Conservation (phyloP, 768 basidiomycete species). For the Sarcodon aspratus region DNA sequence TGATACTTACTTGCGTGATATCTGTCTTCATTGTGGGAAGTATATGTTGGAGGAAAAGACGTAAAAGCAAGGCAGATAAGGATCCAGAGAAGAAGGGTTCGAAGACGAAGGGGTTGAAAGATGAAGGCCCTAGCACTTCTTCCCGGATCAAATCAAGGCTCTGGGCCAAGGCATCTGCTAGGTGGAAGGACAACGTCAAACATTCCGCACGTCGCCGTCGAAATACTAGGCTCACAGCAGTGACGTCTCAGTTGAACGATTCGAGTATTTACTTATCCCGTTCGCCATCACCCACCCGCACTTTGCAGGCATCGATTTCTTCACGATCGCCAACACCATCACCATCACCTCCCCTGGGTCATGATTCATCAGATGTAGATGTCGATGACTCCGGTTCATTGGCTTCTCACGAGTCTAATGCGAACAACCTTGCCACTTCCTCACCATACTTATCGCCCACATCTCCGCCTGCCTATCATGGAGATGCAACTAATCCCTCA, state of each 20-base stretch:
- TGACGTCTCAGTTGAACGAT: not conserved
- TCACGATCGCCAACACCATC: slow-evolving; percentile 33
- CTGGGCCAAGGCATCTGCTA: slow-evolving; percentile 54
- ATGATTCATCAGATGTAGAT: not conserved
- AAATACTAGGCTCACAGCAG: slow-evolving; percentile 5
- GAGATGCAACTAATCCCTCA: not conserved
- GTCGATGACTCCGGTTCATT: not conserved
- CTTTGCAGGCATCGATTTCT: slow-evolving; percentile 12
- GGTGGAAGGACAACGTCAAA: slow-evolving; percentile 58
- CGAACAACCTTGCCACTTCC: not conserved
- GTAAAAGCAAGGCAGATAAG: slow-evolving; percentile 20
- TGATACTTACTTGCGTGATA: slow-evolving; percentile 52
- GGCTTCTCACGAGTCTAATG: not conserved
- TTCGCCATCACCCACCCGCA: slow-evolving; percentile 1
- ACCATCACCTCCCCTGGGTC: not conserved
- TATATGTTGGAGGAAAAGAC: slow-evolving; percentile 45
- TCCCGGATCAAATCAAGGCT: slow-evolving; percentile 38
- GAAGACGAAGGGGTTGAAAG: slow-evolving; percentile 20
- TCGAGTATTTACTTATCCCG: slow-evolving; percentile 3
- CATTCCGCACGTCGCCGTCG: slow-evolving; percentile 50
- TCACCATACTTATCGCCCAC: not conserved
- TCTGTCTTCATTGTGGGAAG: slow-evolving; percentile 49
- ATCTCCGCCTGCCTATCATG: not conserved
- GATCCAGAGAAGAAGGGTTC: slow-evolving; percentile 44
- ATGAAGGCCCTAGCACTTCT: slow-evolving; percentile 19